These are phyloP conservation scores for Termitomyces sp. DNA, from an alignment of 768 basidiomycete genomes.

Conservation along the genomic window DNA sequence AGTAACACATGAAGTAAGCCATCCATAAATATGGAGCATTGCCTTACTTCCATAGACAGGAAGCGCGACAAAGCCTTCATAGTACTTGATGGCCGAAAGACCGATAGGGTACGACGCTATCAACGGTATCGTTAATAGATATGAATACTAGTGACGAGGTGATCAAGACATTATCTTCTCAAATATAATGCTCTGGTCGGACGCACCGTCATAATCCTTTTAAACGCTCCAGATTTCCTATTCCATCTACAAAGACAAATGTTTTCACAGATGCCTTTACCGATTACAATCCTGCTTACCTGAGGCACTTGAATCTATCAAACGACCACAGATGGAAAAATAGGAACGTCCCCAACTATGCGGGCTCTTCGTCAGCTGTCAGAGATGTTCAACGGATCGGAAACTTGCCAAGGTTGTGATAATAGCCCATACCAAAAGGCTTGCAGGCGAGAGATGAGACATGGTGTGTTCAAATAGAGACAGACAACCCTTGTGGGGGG, in stretches of 20 bases:
- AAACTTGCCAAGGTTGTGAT: conserved; percentile 47
- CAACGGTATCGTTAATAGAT: conserved; percentile 60
- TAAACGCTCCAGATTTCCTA: conserved; percentile 68
- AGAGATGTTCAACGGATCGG: not conserved
- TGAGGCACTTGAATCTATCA: conserved; percentile 73
- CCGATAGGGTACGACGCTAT: conserved; percentile 57
- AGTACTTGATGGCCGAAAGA: conserved; percentile 70
- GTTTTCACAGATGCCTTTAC: not conserved
- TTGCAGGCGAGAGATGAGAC: conserved; percentile 39
- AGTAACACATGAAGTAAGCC: not conserved
- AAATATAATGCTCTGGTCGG: not conserved
- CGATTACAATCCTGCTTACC: conserved; percentile 32
- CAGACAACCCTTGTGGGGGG: conserved; percentile 3
- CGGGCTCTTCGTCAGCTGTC: not conserved
- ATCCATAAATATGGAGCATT: not conserved
- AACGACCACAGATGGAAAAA: conserved; percentile 77
- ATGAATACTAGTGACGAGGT: conserved; percentile 57
- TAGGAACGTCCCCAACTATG: conserved; percentile 59
- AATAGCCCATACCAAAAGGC: conserved; percentile 61
- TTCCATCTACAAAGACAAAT: conserved; percentile 51
- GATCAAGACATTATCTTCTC: not conserved
- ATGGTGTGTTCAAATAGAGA: not conserved
- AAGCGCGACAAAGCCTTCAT: conserved; percentile 53
- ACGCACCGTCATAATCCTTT: conserved; percentile 48
- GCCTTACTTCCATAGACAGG: conserved; percentile 48